Evolutionary conservation across 495 filamentous ascomycete genomes (phyloP), one percentile per base, ranked within the genome.

Genomic region (Trichocladium antarcticum): DNA sequence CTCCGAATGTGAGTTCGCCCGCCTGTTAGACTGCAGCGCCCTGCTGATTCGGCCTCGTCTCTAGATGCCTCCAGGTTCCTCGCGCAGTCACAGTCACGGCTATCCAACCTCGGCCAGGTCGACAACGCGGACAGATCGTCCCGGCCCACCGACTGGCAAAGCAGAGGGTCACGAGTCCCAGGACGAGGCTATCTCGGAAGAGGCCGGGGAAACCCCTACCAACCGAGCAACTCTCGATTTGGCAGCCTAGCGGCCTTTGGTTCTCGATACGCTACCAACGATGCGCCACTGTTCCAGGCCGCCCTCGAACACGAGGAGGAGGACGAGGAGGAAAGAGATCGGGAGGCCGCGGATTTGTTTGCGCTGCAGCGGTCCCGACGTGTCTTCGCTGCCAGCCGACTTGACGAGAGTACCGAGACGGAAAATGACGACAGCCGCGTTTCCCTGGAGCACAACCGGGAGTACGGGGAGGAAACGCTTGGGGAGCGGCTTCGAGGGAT

Each of bases 11-110:
- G 78, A 72, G 89, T 74, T 46, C 42, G 9, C 24, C n/a, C 40
- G 9, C 9, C 24, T 9, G 20, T 46, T 45, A 46, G 22, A 46
- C 43, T 46, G 51, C 38, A 14, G 49, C 24, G 16, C 34, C 15
- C 28, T 17, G 24, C 42, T 49, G 22, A 46, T 27, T 14, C 22
- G 21, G 9, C 17, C 9, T 17, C 27, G 9, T 20, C 9, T 17
- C 31, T 21, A 98, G 92, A 98, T 84, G 92, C 92, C 57, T 97
- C 93, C 45, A 84, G 83, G 43, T 98, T 98, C 64, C 81, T 98
- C 53, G 89, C 92, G 42, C 92, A 98, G 77, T 97, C 92, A 45
- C 89, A 96, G 70, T 94, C 92, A 29, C 82, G 88, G 16, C 49
- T 79, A 35, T 83, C 79, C 42, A 77, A 75, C 68, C 72, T 83